These are phyloP conservation scores for Theobroma cacao DNA, from an alignment of 345 rosid species.

Conservation along the genomic window DNA sequence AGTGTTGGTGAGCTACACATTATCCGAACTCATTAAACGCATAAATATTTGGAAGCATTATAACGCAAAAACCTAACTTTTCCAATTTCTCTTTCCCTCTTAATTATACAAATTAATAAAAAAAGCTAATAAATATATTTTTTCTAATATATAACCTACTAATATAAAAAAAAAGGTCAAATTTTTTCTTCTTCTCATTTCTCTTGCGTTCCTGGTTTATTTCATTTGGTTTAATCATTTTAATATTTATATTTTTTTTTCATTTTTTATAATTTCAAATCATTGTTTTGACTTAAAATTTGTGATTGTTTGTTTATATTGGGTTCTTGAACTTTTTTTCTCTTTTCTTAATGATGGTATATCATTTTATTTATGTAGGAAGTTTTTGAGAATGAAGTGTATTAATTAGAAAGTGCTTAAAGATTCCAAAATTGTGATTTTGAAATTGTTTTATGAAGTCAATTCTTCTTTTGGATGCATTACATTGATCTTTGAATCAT, in stretches of 20 bases:
- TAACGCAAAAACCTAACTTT: no score
- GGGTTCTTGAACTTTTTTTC: neutral
- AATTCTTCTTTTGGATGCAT: neutral
- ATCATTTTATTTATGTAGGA: neutral
- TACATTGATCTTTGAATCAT: neutral
- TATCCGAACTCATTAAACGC: no score
- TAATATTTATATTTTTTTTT: neutral
- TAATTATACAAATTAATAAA: no score
- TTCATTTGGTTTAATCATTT: neutral
- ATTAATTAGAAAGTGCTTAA: no score
- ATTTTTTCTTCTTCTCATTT: neutral
- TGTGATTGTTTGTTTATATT: neutral
- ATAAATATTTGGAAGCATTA: no score
- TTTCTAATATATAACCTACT: neutral
- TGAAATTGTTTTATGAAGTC: neutral
- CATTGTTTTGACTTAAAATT: neutral
- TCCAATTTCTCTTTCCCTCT: no score
- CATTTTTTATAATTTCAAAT: neutral
- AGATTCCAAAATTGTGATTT: neutral
- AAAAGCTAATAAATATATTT: no score
- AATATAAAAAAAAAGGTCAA: neutral
- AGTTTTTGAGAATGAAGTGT: neutral
- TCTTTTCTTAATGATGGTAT: neutral
- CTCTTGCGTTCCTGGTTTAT: neutral
- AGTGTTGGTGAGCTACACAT: no score